phyloP scores from a whole-genome alignment of 345 rosid species.

The Garcia nutans region DNA sequence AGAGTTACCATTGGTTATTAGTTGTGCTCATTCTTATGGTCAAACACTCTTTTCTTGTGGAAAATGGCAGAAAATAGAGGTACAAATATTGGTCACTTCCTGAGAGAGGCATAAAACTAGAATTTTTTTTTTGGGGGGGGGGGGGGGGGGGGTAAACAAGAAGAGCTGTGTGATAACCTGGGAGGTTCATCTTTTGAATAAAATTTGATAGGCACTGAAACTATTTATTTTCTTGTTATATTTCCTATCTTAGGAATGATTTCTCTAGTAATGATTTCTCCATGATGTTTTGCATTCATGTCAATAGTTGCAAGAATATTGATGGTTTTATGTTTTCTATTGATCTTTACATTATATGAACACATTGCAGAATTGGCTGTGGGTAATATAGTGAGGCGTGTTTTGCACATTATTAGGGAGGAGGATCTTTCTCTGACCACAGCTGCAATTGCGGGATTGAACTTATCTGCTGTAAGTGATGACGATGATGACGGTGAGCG shows the following conservation, averaged over 20 bases:
- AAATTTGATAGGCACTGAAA: background rate
- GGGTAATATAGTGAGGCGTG: slow-evolving; percentile 92
- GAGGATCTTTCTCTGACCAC: slow-evolving; percentile 81
- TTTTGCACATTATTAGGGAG: slow-evolving; percentile 91
- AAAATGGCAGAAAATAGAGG: background rate
- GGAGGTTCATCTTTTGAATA: background rate
- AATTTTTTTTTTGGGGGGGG: too few relatives aligned
- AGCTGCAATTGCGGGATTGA: slow-evolving; percentile 76
- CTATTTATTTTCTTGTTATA: background rate
- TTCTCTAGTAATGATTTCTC: background rate
- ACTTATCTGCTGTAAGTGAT: slow-evolving; percentile 70
- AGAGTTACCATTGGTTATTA: background rate
- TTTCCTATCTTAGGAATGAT: background rate
- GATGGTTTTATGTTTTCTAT: background rate
- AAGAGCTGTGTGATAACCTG: background rate
- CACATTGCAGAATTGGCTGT: slow-evolving; percentile 88
- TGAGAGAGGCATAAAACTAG: background rate
- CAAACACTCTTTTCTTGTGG: background rate
- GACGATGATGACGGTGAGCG: slow-evolving; percentile 56
- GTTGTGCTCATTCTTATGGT: background rate
- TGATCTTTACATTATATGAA: slow-evolving; percentile 9
- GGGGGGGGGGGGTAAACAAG: background rate
- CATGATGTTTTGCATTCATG: background rate
- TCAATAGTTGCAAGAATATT: background rate
- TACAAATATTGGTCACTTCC: too few relatives aligned